phyloP scores from a whole-genome alignment of 78 protist species.

The Dictyostelium citrinum region DNA sequence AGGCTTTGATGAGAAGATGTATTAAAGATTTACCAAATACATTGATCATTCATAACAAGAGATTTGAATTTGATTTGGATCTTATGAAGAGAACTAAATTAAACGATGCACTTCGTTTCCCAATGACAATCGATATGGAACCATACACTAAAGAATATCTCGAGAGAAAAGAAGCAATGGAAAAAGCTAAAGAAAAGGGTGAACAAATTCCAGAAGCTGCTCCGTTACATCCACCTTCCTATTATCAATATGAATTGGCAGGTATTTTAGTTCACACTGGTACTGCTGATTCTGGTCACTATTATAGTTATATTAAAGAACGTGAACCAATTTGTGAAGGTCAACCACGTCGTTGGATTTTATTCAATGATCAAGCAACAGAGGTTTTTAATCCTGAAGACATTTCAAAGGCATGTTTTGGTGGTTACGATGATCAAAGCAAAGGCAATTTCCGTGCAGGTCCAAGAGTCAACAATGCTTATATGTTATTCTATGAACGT shows the following conservation, averaged over 20 bases:
- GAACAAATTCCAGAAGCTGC: slow-evolving; percentile 1
- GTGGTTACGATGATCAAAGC: slow-evolving; percentile 78
- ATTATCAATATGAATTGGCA: slow-evolving; percentile 79
- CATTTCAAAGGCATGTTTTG: slow-evolving; percentile 73
- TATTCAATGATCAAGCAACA: slow-evolving; percentile 80
- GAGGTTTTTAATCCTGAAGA: slow-evolving; percentile 80
- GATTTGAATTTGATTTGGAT: slow-evolving; percentile 90
- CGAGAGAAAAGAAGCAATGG: slow-evolving; percentile 61
- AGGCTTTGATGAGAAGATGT: slow-evolving; percentile 81
- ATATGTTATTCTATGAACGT: slow-evolving; percentile 83
- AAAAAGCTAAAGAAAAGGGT: slow-evolving; percentile 26
- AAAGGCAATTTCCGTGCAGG: neutral
- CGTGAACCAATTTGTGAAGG: slow-evolving; percentile 56
- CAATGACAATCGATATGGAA: slow-evolving; percentile 70
- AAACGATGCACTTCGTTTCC: slow-evolving; percentile 81
- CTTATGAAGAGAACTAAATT: slow-evolving; percentile 79
- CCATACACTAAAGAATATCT: slow-evolving; percentile 82
- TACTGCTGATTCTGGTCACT: slow-evolving; percentile 86
- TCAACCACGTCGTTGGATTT: slow-evolving; percentile 69
- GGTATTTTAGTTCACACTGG: slow-evolving; percentile 92
- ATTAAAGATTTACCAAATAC: slow-evolving; percentile 78
- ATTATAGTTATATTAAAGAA: slow-evolving; percentile 81
- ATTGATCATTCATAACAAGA: slow-evolving; percentile 88
- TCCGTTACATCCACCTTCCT: slow-evolving; percentile 2
- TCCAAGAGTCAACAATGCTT: slow-evolving; percentile 72